Conservation (phyloP, 1,284 basidiomycete species). For the Volvariella volvacea region DNA sequence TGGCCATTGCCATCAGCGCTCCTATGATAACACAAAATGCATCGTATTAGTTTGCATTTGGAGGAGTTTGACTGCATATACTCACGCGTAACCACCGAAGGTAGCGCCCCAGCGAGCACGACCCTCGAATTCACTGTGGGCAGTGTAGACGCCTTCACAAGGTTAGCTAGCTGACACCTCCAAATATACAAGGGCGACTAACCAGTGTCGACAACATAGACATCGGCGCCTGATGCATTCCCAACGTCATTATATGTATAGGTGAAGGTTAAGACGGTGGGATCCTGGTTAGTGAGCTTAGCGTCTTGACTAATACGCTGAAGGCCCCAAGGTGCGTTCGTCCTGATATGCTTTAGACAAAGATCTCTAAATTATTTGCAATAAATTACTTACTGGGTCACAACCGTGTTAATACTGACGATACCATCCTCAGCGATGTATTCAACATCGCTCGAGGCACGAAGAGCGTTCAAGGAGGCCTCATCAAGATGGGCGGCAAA, state of each 20-base stretch:
- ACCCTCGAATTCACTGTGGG: slow-evolving; percentile 47
- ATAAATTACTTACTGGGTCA: slow-evolving; percentile 13
- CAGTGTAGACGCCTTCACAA: neutral
- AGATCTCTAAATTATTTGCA: neutral
- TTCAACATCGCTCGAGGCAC: slow-evolving; percentile 45
- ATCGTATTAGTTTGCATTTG: too few relatives aligned
- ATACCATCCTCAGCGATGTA: slow-evolving; percentile 65
- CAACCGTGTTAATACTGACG: slow-evolving; percentile 36
- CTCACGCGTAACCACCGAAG: slow-evolving; percentile 20
- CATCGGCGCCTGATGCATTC: slow-evolving; percentile 27
- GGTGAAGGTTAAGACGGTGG: slow-evolving; percentile 10
- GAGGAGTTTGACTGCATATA: too few relatives aligned
- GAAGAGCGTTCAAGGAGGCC: neutral
- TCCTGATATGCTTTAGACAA: slow-evolving; percentile 9
- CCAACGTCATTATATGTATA: slow-evolving; percentile 23
- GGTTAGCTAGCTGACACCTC: neutral
- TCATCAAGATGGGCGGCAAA: slow-evolving; percentile 1
- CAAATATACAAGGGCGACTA: neutral
- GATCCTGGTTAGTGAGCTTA: neutral
- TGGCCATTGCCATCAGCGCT: slow-evolving; percentile 54
- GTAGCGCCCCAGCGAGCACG: slow-evolving; percentile 65
- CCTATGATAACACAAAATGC: too few relatives aligned
- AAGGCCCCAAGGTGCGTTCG: slow-evolving; percentile 27
- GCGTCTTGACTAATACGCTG: slow-evolving; percentile 19
- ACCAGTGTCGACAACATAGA: slow-evolving; percentile 25